Evolutionary conservation across 169 alveolate genomes (phyloP), one percentile per base, ranked within the genome.

Genomic region (Cryptosporidium meleagridis): DNA sequence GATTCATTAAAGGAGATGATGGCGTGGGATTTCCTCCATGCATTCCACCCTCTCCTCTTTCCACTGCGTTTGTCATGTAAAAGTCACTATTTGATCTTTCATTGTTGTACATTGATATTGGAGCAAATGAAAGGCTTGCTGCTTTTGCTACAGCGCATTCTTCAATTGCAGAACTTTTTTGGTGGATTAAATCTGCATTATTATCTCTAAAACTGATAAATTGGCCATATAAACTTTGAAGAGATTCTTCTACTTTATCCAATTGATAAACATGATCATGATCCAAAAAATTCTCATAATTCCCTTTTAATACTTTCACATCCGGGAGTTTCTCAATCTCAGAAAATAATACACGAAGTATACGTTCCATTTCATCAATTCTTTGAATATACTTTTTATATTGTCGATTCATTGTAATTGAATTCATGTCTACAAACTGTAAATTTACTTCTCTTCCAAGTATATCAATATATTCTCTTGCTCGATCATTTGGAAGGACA

Each of bases 341-440:
- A 48, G 93, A 94, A 69, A 87, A 91, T 85, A 95, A 84, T 44
- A 94, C 95, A 14, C 97, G 94, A 21, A 95, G 89, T 86, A 94
- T 94, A 39, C 97, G 93, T 85, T 96, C 98, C 98, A 96, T 96
- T 67, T 96, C 97, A 62, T 95, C 97, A 10, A 96, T 95, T 37
- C 98, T 93, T 70, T 96, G 98, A 35, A 96, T 94, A 73, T 96
- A 96, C 73, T 93, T 93, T 85, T 95, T 95, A 84, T 96, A 96
- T 61, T 95, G 98, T 26, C 98, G 91, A 48, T 93, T 94, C 96
- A 96, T 93, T 31, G 97, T 80, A 39, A 91, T 85, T 8, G 93
- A 93, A 51, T 93, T 93, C 97, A 95, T 95, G 61, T 96, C 98
- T 29, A 95, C 93, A 72, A 96, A 95, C 85, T 95, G 98, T 44